Percentiles rank a stretch among this genome's conserved stretches.
Conservation (phyloP, 2,329 filamentous ascomycete genomes). For the Xylariaceae sp. region DNA sequence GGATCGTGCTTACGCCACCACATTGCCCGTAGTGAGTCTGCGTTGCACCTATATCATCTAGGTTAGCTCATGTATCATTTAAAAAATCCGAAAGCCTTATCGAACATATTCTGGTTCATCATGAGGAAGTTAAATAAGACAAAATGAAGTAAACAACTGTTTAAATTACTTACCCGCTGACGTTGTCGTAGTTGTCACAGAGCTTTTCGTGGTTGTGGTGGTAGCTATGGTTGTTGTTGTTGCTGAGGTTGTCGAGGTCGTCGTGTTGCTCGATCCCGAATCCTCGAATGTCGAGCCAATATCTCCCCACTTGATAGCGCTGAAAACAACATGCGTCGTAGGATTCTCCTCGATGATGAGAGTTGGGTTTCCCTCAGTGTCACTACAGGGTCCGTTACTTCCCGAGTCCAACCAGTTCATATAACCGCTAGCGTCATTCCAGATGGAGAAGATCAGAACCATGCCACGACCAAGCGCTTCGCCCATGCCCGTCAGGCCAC, state of each 20-base stretch:
- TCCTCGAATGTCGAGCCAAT: conserved; percentile 20
- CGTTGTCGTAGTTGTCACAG: conserved; percentile 1
- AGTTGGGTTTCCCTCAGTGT: conserved; percentile 50
- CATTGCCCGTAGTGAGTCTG: conserved; percentile 1
- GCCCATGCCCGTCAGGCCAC: conserved; percentile 42
- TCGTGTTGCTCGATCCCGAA: neutral
- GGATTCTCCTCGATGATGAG: conserved; percentile 20
- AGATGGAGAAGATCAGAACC: conserved; percentile 54
- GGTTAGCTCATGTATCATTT: conserved; percentile 2
- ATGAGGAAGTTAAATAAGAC: too few species aligned
- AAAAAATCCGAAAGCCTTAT: too few species aligned
- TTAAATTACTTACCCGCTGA: neutral
- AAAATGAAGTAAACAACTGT: too few species aligned
- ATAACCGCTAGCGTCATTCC: conserved; percentile 51
- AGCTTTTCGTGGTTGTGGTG: neutral
- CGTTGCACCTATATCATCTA: conserved; percentile 5
- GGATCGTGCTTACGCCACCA: too few species aligned
- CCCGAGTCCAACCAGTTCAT: conserved; percentile 59
- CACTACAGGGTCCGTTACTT: conserved; percentile 51
- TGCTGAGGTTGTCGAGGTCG: neutral
- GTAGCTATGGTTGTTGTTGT: conserved; percentile 2
- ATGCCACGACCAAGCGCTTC: conserved; percentile 46
- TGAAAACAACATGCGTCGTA: conserved; percentile 27
- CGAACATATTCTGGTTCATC: too few species aligned
- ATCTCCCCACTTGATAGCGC: conserved; percentile 29